These are phyloP conservation scores for Tylopilus balloui DNA, from an alignment of 768 basidiomycete genomes.

Conservation along the genomic window DNA sequence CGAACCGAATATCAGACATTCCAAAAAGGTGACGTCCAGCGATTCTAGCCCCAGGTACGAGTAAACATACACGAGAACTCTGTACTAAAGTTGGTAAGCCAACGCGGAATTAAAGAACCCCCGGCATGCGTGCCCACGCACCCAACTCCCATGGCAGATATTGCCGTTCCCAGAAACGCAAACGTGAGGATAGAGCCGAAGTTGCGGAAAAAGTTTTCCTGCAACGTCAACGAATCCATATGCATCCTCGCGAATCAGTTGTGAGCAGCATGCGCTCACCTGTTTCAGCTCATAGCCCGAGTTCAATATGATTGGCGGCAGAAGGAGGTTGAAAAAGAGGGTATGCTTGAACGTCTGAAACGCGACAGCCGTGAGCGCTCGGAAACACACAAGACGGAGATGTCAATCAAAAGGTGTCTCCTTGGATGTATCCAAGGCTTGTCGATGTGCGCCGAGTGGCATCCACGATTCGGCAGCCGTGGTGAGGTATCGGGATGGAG, in stretches of 20 bases:
- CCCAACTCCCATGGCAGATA: constrained; percentile 95
- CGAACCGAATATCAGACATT: constrained; percentile 95
- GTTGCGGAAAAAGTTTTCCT: constrained; percentile 99
- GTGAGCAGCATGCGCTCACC: constrained; percentile 38
- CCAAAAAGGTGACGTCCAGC: constrained; percentile 77
- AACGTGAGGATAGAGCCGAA: constrained; percentile 94
- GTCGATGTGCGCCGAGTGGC: background rate
- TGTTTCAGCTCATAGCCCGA: constrained; percentile 98
- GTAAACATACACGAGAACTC: constrained; percentile 91
- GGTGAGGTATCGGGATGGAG: background rate
- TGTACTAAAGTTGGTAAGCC: constrained; percentile 54
- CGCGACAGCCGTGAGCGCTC: constrained; percentile 11
- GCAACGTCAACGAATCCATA: constrained; percentile 5
- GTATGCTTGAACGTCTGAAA: constrained; percentile 91
- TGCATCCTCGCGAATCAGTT: background rate
- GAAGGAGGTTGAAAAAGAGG: constrained; percentile 94
- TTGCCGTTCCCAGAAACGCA: constrained; percentile 93
- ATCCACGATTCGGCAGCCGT: background rate
- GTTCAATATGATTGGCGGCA: constrained; percentile 97
- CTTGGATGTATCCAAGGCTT: background rate
- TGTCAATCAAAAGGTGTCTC: background rate
- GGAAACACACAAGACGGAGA: background rate
- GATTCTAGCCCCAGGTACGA: constrained; percentile 91
- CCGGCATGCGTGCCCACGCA: constrained; percentile 37
- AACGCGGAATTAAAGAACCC: background rate